Base-by-base conservation (phyloP, 768 basidiomycete genomes). In the Scleroderma bovista region DNA sequence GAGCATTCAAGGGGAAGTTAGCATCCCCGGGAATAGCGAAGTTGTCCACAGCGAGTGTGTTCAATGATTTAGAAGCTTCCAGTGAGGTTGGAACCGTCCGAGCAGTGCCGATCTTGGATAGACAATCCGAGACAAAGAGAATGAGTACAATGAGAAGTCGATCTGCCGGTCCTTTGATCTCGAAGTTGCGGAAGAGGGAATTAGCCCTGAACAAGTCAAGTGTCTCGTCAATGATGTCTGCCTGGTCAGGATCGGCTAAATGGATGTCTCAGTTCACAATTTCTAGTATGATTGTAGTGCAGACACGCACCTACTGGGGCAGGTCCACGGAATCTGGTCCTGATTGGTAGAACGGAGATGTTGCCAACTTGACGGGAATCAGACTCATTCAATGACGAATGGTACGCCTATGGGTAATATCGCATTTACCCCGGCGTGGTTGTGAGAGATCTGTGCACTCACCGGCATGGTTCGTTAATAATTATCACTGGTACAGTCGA, bases 151-250 rank as follows among this genome's bases (percentile, higher is more conserved):
- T 98, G 63, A 99, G 79, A 36, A 92, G 84, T 51, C 94, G 85
- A 76, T 96, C 94, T 46, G 93, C 93, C 48, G 92, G 90, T 16
- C 93, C 94, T 67, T 97, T 95, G 80, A 99, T 98, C 75, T 99
- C 96, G 61, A 98, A 99, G 73, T 98, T 98, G 63, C 96, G 87
- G 73, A 99, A 99, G 53, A 99, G 86, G 33, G 94, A 96, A 72
- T 99, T 99, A 62, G 95, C 94, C 48, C 96, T 88, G 73, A 99
- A 99, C 52, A 98, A 83, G 71, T 95, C 90, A 41, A 99, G 75
- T 2, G 93, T 86, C 71, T 99, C 96, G 70, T 97, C 94, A 57
- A 98, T 79, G 59, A 98, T 93, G 68, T 99, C 96, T 23, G 81
- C 78, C 52, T 83, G 72, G 9, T 80, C 78, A 2, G 82, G 76